Conservation (phyloP, 345 rosid genomes). For the Populus davidiana region DNA sequence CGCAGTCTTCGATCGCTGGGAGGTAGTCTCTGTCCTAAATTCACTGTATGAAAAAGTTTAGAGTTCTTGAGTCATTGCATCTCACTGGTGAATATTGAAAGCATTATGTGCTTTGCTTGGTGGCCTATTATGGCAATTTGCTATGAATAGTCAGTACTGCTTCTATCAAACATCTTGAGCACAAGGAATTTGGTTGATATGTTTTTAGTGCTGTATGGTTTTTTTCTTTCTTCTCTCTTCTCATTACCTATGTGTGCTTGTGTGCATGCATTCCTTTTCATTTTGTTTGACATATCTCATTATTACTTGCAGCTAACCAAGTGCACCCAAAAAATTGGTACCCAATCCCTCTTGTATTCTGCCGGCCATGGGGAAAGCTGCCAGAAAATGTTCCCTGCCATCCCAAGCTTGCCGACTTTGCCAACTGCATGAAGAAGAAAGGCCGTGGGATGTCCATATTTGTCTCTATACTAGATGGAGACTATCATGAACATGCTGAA, state of each 20-base stretch:
- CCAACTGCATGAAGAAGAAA: slow-evolving; percentile 98
- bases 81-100: background rate
- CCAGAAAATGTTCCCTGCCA: slow-evolving; percentile 99
- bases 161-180: background rate
- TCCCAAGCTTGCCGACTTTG: slow-evolving; percentile 97
- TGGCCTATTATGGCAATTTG: background rate
- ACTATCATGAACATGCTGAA: slow-evolving; percentile 92
- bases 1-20: slow-evolving; percentile 99
- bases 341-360: slow-evolving; percentile 93
- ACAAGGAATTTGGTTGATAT: background rate
- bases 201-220: background rate
- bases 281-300: slow-evolving; percentile 4
- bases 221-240: too few relatives aligned
- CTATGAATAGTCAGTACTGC: background rate
- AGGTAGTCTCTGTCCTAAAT: slow-evolving; percentile 45
- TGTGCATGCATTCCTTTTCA: background rate
- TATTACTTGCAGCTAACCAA: slow-evolving; percentile 70
- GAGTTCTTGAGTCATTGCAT: background rate
- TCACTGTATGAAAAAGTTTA: background rate
- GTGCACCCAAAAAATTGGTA: slow-evolving; percentile 99
- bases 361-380: slow-evolving; percentile 99
- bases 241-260: background rate
- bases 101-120: background rate
- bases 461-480: slow-evolving; percentile 83
- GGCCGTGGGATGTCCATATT: slow-evolving; percentile 99